Percentiles rank a stretch among this genome's conserved stretches.
These are phyloP conservation scores for Oryza glaberrima DNA, from an alignment of 176 grass and related monocot genomes.

Conservation along the genomic window DNA sequence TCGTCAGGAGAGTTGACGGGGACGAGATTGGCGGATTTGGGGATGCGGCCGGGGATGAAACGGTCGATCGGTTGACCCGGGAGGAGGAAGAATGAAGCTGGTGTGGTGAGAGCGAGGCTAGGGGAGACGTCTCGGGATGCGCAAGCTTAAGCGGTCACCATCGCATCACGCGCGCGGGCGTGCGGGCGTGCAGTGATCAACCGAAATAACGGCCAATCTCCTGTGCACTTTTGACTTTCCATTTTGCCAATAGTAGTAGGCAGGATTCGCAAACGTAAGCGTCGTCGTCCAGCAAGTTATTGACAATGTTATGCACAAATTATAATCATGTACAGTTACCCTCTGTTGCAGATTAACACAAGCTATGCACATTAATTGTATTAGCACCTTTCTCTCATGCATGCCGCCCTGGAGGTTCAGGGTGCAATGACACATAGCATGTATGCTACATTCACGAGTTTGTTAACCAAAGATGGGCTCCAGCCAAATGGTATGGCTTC, in stretches of 20 bases:
- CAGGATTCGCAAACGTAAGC: neutral
- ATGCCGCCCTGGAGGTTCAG: neutral
- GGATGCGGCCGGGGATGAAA: neutral
- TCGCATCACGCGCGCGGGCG: neutral
- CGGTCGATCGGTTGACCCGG: neutral
- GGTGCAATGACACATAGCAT: neutral
- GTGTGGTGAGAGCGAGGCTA: neutral
- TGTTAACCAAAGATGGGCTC: neutral
- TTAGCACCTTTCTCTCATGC: neutral
- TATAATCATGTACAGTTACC: neutral
- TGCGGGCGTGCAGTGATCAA: neutral
- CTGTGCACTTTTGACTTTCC: neutral
- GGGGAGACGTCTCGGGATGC: constrained; percentile 30
- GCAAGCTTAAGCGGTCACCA: neutral
- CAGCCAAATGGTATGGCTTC: neutral
- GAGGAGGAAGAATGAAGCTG: neutral
- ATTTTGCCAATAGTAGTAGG: neutral
- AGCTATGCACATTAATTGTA: neutral
- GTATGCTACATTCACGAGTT: neutral
- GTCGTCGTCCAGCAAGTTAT: neutral
- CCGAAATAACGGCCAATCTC: constrained; percentile 27
- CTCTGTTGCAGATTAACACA: neutral
- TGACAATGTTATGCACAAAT: neutral
- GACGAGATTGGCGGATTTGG: constrained; percentile 6
- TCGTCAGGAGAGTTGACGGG: constrained; percentile 30